Evolutionary conservation across 352 stramenopile genomes (phyloP), one percentile per base, ranked within the genome.

Genomic region (Globisporangium paddicum): DNA sequence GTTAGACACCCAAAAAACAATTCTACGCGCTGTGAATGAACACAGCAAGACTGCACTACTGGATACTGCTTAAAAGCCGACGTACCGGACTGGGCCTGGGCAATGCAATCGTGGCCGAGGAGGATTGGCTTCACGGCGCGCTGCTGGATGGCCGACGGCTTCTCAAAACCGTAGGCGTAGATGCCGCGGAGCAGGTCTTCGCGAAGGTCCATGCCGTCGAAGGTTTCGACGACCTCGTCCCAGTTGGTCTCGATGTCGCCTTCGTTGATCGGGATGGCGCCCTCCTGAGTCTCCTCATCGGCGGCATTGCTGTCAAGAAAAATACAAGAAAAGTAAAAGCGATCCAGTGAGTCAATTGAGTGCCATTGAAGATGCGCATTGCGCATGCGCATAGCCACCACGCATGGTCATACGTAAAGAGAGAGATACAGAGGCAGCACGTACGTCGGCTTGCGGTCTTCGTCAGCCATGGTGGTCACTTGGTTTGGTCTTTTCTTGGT

Each of bases 121-220:
- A 99, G 89, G 55, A 98, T 98, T 44, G 97, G 98, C 82, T 98
- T 98, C 55, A 99, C 96, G n/a, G 90, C 89, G 58, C 96, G 86
- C 79, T 99, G 96, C 82, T 99, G 98, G 79, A 99, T 99, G 49
- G 97, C 97, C 64, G 97, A 99, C 37, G 98, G 98, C 82, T 99
- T 99, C 78, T 99, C 98, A 71, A 99, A 99, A 96, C 98, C 98
- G 80, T 99, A 99, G 16, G 96, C 96, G 80, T 99, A 99, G 72
- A 99, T 99, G 58, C 98, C 98, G 64, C 97, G 88, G 30, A 99
- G 91, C 45, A 99, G 82, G 72, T 99, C 96, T 73, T 99, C 96
- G 47, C 95, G 93, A 53, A 99, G 77, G 35, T 98, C 92, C 96
- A 99, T 99, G 65, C 79, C 95, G 74, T 99, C 97, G 73, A 99